Conservation (phyloP, 2,329 filamentous ascomycete species). For the Phialophora macrospora region DNA sequence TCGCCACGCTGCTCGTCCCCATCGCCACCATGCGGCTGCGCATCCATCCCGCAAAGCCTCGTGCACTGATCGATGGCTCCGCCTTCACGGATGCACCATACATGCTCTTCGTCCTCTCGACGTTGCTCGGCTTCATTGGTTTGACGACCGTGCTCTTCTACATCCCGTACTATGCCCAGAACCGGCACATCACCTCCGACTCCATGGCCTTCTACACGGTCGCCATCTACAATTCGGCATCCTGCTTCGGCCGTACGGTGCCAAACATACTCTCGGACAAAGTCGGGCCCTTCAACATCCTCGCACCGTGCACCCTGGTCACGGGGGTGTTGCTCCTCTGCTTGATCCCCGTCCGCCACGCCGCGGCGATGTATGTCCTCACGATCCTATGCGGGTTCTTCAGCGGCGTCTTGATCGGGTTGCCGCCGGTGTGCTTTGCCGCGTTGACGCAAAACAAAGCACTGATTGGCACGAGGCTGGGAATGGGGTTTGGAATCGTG, state of each 20-base stretch:
- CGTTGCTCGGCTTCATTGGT: conserved; percentile 59
- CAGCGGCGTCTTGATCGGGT: conserved; percentile 57
- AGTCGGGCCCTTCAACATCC: conserved; percentile 61
- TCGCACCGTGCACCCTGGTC: conserved; percentile 51
- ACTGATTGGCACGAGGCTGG: conserved; percentile 63
- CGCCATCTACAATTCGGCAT: conserved; percentile 67
- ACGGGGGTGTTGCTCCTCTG: conserved; percentile 51
- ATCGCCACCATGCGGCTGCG: conserved; percentile 50
- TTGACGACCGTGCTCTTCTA: conserved; percentile 65
- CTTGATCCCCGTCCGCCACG: conserved; percentile 50
- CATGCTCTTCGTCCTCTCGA: conserved; percentile 52
- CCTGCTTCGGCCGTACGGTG: conserved; percentile 58
- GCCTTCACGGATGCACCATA: conserved; percentile 55
- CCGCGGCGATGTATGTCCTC: conserved; percentile 48
- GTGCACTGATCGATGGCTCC: conserved; percentile 52
- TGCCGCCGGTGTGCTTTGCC: conserved; percentile 49
- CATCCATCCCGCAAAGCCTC: conserved; percentile 48
- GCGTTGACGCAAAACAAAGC: conserved; percentile 54
- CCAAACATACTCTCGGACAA: conserved; percentile 65
- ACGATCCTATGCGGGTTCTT: conserved; percentile 56
- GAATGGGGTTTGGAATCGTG: conserved; percentile 39
- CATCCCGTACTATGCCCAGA: conserved; percentile 64
- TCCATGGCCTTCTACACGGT: conserved; percentile 69
- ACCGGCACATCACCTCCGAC: conserved; percentile 55
- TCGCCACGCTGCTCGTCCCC: conserved; percentile 50